Percentiles rank a stretch among this genome's conserved stretches.
phyloP scores from a whole-genome alignment of 2,329 filamentous ascomycete genomes.

The Paecilomyces dactylethromorphus region DNA sequence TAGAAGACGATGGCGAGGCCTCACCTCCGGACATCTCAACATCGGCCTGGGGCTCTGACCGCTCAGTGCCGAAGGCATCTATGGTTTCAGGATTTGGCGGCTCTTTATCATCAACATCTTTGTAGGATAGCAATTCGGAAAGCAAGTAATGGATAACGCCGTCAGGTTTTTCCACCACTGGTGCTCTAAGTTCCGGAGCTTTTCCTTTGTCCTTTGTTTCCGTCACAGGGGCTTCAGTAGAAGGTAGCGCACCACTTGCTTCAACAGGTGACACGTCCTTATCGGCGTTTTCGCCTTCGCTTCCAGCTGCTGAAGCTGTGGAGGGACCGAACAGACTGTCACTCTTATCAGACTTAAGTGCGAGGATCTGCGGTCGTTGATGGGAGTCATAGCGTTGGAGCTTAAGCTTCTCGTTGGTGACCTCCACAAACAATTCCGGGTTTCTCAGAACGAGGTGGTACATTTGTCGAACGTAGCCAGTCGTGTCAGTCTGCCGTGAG shows the following conservation, averaged over 20 bases:
- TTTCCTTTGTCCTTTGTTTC: conserved; percentile 45
- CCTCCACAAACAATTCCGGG: conserved; percentile 78
- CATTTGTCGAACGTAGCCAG: conserved; percentile 67
- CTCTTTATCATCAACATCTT: conserved; percentile 85
- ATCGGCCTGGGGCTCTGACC: conserved; percentile 34
- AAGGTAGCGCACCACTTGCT: conserved; percentile 2
- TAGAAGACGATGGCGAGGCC: conserved; percentile 25
- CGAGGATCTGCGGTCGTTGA: conserved; percentile 47
- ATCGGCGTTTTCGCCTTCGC: conserved; percentile 18
- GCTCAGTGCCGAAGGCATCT: conserved; percentile 22
- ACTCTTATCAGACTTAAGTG: conserved; percentile 45
- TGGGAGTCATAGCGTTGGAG: conserved; percentile 57
- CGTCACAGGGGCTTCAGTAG: conserved; percentile 4
- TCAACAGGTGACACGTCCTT: conserved; percentile 25
- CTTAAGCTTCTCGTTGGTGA: conserved; percentile 78
- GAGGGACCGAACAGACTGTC: conserved; percentile 7
- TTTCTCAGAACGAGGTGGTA: conserved; percentile 74
- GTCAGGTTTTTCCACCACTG: conserved; percentile 84
- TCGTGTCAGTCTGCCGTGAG: conserved; percentile 59
- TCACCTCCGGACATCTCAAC: conserved; percentile 45
- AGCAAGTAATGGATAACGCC: conserved; percentile 93
- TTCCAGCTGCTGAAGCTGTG: conserved; percentile 16
- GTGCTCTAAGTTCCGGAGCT: conserved; percentile 65
- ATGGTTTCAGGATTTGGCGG: conserved; percentile 26
- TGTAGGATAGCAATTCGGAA: conserved; percentile 84